Evolutionary conservation across 1,139 yeast genomes (phyloP).

Genomic region (Candida pseudoviswanathii): DNA sequence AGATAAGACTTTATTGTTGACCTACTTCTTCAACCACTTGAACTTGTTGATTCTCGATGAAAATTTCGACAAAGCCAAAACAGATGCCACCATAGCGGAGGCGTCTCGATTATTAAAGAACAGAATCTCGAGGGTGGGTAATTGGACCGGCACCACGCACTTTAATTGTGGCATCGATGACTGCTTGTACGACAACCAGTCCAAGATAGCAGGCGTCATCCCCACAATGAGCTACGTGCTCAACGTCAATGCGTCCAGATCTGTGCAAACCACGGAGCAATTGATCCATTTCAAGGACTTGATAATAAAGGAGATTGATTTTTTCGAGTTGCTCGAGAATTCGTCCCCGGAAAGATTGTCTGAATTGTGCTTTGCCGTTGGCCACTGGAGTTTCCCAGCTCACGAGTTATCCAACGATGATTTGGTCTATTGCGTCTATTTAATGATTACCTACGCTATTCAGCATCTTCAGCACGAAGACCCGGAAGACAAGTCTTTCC

Average conservation of each 20-base stretch:
- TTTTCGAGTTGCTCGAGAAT: slow-evolving; percentile 30
- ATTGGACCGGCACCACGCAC: slow-evolving; percentile 56
- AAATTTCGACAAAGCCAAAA: slow-evolving; percentile 18
- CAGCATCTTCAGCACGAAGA: slow-evolving; percentile 24
- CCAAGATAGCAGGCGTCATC: slow-evolving; percentile 23
- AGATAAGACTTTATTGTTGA: slow-evolving; percentile 35
- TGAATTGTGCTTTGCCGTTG: slow-evolving; percentile 40
- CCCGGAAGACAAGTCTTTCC: slow-evolving; percentile 11
- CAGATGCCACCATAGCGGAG: slow-evolving; percentile 30
- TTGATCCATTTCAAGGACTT: slow-evolving; percentile 28
- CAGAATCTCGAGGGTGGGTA: slow-evolving; percentile 51
- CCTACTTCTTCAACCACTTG: slow-evolving; percentile 46
- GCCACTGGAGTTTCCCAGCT: slow-evolving; percentile 65
- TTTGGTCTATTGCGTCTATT: slow-evolving; percentile 59
- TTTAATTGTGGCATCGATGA: not conserved
- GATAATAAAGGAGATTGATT: slow-evolving; percentile 43
- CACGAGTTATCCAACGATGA: slow-evolving; percentile 71
- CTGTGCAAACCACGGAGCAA: slow-evolving; percentile 23
- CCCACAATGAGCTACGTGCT: slow-evolving; percentile 39
- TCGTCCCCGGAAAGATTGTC: slow-evolving; percentile 28
- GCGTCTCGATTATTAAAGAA: slow-evolving; percentile 30
- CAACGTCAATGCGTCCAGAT: slow-evolving; percentile 26
- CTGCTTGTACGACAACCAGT: slow-evolving; percentile 6
- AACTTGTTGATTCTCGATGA: slow-evolving; percentile 36
- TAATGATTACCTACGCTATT: slow-evolving; percentile 56